phyloP scores from a whole-genome alignment of 169 alveolate genomes.

The Babesia ovis region DNA sequence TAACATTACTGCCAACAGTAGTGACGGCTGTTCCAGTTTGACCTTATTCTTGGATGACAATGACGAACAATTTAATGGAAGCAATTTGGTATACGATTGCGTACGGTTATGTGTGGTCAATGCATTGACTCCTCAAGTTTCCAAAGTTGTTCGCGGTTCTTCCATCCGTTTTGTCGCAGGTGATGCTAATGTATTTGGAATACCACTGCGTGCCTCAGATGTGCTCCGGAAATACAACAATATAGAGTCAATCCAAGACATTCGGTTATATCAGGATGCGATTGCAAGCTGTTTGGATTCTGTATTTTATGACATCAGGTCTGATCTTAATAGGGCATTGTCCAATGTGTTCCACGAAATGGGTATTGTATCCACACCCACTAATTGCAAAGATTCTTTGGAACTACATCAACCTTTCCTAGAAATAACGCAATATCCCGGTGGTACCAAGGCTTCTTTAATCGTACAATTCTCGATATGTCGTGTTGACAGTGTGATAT shows the following conservation, averaged over 20 bases:
- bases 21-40: constrained; percentile 31
- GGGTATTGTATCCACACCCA: not conserved
- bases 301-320: not conserved
- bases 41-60: constrained; percentile 21
- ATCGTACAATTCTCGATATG: constrained; percentile 25
- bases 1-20: constrained; percentile 6
- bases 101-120: constrained; percentile 27
- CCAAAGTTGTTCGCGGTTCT: constrained; percentile 23
- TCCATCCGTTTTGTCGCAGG: constrained; percentile 31
- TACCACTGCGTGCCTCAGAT: not conserved
- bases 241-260: not conserved
- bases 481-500: constrained; percentile 24
- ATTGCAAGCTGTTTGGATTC: not conserved
- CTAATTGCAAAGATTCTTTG: not conserved
- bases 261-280: constrained; percentile 17
- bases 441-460: not conserved
- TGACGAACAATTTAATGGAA: constrained; percentile 29
- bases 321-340: constrained; percentile 4
- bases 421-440: constrained; percentile 17
- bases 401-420: not conserved
- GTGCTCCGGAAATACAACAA: not conserved
- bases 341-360: constrained; percentile 13
- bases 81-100: constrained; percentile 10
- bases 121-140: constrained; percentile 42
- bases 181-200: not conserved